Evolutionary conservation across 2,329 filamentous ascomycete species (phyloP), one percentile per base, ranked within the genome.

Genomic region (Talaromyces pinophilus): DNA sequence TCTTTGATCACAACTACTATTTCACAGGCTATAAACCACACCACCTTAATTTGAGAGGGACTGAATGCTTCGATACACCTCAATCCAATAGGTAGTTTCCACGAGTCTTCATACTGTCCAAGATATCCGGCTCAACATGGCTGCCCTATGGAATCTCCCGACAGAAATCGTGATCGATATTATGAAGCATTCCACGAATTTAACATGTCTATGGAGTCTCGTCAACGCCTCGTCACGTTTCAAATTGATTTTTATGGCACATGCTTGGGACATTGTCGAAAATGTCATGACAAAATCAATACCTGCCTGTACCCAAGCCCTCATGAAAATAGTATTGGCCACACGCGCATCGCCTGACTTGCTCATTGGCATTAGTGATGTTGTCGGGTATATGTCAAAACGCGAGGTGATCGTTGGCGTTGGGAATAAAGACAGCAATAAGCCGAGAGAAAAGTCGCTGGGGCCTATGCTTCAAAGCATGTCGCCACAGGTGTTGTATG

Each of bases 191-290:
- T 55, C 35, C 1, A n/a, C 22, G 22, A 44, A 55, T 46, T 33
- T 63, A 13, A 55, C 61, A 11, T 55, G 35, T 55, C 61, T 63
- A 6, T 63, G 61, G 35, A 44, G 48, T 22, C 50, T 55, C 35
- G n/a, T 63, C 30, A 55, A 63, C 17, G 25, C 61, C 17, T 63
- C 35, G 10, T 35, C 61, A 30, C 48, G 48, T 28, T 55, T 55
- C 22, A 35, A 55, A 13, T 46, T 38, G 5, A 46, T 63, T 13
- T 63, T 63, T 22, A 55, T 33, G 17, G 33, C 50, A n/a, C 10
- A 19, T 54, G 15, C 35, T 1, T 33, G 33, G 35, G 38, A 46
- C n/a, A 63, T 55, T 22, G 61, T 63, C 22, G 22, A 17, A 15
- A 8, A 50, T 5, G 46, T 25, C 46, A 10, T 50, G 19, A 28